Base-by-base conservation (phyloP, 2,329 filamentous ascomycete species). In the Zymoseptoria brevis region DNA sequence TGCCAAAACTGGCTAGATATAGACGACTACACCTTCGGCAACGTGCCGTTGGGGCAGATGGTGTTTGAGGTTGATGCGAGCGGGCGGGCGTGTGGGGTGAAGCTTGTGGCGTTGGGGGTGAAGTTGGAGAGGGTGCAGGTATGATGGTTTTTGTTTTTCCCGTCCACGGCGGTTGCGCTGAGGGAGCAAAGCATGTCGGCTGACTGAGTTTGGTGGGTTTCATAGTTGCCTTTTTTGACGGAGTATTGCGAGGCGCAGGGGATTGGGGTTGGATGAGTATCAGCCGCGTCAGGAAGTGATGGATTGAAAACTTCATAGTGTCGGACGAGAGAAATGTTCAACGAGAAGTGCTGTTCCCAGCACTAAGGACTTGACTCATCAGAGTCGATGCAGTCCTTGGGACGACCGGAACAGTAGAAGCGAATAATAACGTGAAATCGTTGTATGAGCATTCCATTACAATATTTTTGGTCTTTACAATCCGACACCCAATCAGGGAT, bases 11-110 rank as follows among this genome's bases (percentile, higher is more conserved):
- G 63, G 63, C 54, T 64, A 3, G 63, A 64, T 50, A 60, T 65
- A 19, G 62, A 65, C 41, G 63, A 64, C 54, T 64, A 64, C 22
- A 65, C 63, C 13, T 64, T 60, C 50, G 62, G 57, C 9, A 67
- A 55, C 63, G 67, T 57, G 19, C 64, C 53, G 30, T 50, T 60
- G 19, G 65, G 57, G 8, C 62, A 60, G 54, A 62, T 64, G 19
- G 65, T 60, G 54, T 70, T 71, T 54, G 66, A 62, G 19, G 59
- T 58, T 6, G 64, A 71, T 50, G 58, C 54, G 1, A 49, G 26
- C 5, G 62, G 62, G 2, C 60, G 60, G 48, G 64, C 61, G 26
- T 53, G 58, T 48, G 51, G 29, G 7, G 57, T 67, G 51, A 19
- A 54, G n/a, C 26, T 64, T 29, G 61, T 58, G 50, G 63, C 62